Evolutionary conservation across 305 asterid species (phyloP).

Genomic region (Fraxinus albicans): DNA sequence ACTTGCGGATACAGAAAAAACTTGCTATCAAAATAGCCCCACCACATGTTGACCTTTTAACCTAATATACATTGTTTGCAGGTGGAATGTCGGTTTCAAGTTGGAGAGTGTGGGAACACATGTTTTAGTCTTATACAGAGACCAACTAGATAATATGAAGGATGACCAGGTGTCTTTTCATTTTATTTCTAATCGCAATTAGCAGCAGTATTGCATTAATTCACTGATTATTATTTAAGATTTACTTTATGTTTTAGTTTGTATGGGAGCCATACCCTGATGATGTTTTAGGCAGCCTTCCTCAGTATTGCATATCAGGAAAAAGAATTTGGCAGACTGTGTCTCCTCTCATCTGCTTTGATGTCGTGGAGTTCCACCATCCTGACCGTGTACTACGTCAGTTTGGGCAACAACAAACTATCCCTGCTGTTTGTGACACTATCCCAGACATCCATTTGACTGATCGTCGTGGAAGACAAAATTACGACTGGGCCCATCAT

Average conservation of each 20-base stretch:
- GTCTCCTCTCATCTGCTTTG: conserved; percentile 76
- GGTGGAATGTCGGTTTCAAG: conserved; percentile 71
- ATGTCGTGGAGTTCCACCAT: conserved; percentile 75
- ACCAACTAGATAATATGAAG: conserved; percentile 61
- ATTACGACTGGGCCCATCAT: conserved; percentile 62
- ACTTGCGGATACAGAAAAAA: conserved; percentile 2
- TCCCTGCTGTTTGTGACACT: conserved; percentile 69
- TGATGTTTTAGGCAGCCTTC: conserved; percentile 53
- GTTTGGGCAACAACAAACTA: conserved; percentile 61
- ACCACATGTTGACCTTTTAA: neutral
- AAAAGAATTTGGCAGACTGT: conserved; percentile 72
- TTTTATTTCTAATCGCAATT: neutral
- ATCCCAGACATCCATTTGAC: conserved; percentile 67
- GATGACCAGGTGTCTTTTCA: conserved; percentile 51
- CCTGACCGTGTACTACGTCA: conserved; percentile 74
- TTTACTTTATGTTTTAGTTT: conserved; percentile 46
- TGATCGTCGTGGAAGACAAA: conserved; percentile 80
- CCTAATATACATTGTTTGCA: conserved; percentile 23
- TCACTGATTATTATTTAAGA: conserved; percentile 15
- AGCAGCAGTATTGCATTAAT: neutral
- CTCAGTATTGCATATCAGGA: conserved; percentile 67
- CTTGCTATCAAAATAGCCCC: conserved; percentile 7
- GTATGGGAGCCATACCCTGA: conserved; percentile 75
- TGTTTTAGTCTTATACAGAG: conserved; percentile 54
- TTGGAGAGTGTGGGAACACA: conserved; percentile 62